These are phyloP conservation scores for Aspergillus awamori DNA, from an alignment of 2,329 filamentous ascomycete species.

Conservation along the genomic window DNA sequence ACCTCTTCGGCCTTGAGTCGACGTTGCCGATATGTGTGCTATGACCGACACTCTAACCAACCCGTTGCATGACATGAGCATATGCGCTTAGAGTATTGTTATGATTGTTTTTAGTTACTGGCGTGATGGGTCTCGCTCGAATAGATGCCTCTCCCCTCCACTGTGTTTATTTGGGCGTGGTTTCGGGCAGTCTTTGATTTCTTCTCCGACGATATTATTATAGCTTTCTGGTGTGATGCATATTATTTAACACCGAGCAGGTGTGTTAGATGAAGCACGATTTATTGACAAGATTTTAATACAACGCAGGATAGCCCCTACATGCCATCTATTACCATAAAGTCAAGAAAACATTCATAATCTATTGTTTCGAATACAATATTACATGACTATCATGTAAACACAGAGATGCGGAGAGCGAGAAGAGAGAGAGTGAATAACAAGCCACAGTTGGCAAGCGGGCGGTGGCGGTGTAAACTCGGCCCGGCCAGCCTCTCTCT, in stretches of 20 bases:
- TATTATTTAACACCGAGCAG: neutral
- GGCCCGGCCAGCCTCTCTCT: neutral
- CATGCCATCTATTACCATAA: no score
- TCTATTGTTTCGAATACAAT: no score
- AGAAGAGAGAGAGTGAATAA: neutral
- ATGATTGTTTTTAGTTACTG: neutral
- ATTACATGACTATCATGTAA: no score
- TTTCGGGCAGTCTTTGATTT: neutral
- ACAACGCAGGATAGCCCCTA: no score
- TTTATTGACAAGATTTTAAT: no score
- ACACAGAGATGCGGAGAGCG: neutral
- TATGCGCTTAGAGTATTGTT: slow-evolving; percentile 5
- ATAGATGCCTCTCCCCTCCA: neutral
- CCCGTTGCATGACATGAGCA: slow-evolving; percentile 1
- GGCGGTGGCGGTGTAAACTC: slow-evolving; percentile 3
- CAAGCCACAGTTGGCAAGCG: neutral
- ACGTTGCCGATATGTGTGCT: neutral
- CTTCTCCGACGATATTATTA: neutral
- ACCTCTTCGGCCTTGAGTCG: neutral
- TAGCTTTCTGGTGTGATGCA: neutral
- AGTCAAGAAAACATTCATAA: no score
- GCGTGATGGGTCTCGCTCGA: neutral
- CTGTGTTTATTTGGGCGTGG: neutral
- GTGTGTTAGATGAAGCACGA: neutral
- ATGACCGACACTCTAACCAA: neutral